These are phyloP conservation scores for Chamaecrista fasciculata DNA, from an alignment of 306 rosid species.

Conservation along the genomic window DNA sequence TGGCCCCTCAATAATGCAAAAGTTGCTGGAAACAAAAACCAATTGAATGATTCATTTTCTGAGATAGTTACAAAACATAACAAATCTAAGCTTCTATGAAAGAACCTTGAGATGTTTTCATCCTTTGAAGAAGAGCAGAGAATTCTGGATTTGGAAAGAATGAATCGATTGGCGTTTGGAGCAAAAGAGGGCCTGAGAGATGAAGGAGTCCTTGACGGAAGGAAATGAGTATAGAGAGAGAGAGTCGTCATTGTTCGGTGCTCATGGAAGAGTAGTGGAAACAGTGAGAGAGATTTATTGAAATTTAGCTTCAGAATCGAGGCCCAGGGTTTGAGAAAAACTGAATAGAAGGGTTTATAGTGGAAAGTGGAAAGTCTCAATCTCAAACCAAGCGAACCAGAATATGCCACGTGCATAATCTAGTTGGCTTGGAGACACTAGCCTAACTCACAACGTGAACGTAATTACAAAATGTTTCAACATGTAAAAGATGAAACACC, in stretches of 20 bases:
- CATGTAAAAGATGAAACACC: not conserved
- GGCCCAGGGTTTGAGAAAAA: not conserved
- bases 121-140: slow-evolving; percentile 62
- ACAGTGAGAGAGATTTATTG: not conserved
- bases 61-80: too few species aligned
- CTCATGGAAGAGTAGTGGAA: slow-evolving; percentile 18
- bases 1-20: slow-evolving; percentile 96
- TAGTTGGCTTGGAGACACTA: not conserved
- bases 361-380: not conserved
- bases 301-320: too few species aligned
- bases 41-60: too few species aligned
- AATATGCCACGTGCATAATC: slow-evolving; percentile 4
- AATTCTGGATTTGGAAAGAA: slow-evolving; percentile 30
- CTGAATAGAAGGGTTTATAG: not conserved
- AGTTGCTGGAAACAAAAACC: slow-evolving; percentile 52
- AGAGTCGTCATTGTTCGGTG: slow-evolving; percentile 47
- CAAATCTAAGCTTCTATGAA: not conserved
- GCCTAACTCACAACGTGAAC: not conserved
- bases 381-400: not conserved
- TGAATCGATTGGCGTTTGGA: slow-evolving; percentile 26
- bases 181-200: slow-evolving; percentile 23
- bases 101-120: slow-evolving; percentile 62
- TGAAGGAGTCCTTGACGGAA: slow-evolving; percentile 34
- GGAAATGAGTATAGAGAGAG: slow-evolving; percentile 41
- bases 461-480: not conserved